Conservation (phyloP, 371 early-diverging fungal species). For the Mucor plumbeus region DNA sequence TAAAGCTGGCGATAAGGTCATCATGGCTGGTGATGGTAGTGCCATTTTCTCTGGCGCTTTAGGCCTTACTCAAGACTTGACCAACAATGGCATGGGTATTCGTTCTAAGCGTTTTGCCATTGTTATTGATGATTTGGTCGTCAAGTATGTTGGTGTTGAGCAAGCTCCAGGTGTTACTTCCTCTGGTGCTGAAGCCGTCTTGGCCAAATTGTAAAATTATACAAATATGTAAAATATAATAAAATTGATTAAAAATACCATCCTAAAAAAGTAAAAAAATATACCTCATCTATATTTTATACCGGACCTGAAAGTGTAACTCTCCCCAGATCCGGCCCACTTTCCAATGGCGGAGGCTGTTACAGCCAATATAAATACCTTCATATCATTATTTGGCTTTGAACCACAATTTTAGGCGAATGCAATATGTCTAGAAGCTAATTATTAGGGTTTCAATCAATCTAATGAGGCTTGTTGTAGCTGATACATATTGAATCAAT, state of each 20-base stretch:
- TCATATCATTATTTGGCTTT: too few species aligned
- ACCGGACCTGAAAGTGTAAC: too few species aligned
- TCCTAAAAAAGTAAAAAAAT: too few species aligned
- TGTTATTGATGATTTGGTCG: conserved; percentile 68
- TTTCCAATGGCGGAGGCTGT: too few species aligned
- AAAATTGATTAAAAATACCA: background rate
- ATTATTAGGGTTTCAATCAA: too few species aligned
- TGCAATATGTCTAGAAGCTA: too few species aligned
- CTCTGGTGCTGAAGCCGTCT: conserved; percentile 41
- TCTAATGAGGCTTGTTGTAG: too few species aligned
- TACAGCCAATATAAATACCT: too few species aligned
- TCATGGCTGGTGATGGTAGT: conserved; percentile 77
- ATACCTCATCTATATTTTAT: too few species aligned
- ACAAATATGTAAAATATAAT: background rate
- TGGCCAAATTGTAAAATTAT: conserved; percentile 30
- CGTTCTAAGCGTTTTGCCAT: conserved; percentile 69
- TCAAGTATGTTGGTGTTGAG: conserved; percentile 75
- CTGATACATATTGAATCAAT: too few species aligned
- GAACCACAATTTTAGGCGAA: too few species aligned
- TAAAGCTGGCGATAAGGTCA: conserved; percentile 57
- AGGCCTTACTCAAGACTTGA: conserved; percentile 64
- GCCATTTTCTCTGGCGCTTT: conserved; percentile 62
- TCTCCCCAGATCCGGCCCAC: too few species aligned
- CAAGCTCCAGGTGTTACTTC: conserved; percentile 30
- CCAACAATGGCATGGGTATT: conserved; percentile 39